Evolutionary conservation across 2,329 filamentous ascomycete species (phyloP).

Genomic region (Scytalidium lignicola): DNA sequence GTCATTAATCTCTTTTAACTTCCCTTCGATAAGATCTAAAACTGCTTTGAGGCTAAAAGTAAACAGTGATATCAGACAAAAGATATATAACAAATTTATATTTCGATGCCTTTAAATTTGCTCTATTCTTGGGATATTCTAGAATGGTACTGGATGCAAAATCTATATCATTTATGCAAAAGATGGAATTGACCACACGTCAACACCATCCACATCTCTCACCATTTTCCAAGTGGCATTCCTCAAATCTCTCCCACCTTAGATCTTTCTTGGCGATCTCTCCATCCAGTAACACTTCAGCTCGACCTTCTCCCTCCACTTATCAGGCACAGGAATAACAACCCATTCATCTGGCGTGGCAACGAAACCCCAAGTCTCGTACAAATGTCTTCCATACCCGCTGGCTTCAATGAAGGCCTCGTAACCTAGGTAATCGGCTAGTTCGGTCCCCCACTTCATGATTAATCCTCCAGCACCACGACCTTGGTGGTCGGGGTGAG

Average conservation of each 20-base stretch:
- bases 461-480: conserved; percentile 32
- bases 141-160: too few relatives aligned
- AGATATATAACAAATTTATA: too few relatives aligned
- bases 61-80: too few relatives aligned
- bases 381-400: conserved; percentile 9
- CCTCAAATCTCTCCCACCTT: background rate
- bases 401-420: conserved; percentile 7
- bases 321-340: conserved; percentile 9
- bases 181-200: too few relatives aligned
- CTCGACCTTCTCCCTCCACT: conserved; percentile 11
- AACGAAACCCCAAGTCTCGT: conserved; percentile 15
- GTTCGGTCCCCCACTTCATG: conserved; percentile 31
- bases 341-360: conserved; percentile 6
- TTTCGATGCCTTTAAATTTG: too few relatives aligned
- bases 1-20: too few relatives aligned
- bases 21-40: too few relatives aligned
- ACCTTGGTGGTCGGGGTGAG: conserved; percentile 30
- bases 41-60: too few relatives aligned
- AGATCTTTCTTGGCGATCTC: conserved; percentile 3
- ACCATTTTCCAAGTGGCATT: background rate
- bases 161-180: too few relatives aligned
- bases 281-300: conserved; percentile 12
- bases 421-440: conserved; percentile 17
- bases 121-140: too few relatives aligned
- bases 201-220: background rate